Evolutionary conservation across 164 flowering plant species (phyloP), one percentile per base, ranked within the genome.

Genomic region (Euptelea pleiosperma): DNA sequence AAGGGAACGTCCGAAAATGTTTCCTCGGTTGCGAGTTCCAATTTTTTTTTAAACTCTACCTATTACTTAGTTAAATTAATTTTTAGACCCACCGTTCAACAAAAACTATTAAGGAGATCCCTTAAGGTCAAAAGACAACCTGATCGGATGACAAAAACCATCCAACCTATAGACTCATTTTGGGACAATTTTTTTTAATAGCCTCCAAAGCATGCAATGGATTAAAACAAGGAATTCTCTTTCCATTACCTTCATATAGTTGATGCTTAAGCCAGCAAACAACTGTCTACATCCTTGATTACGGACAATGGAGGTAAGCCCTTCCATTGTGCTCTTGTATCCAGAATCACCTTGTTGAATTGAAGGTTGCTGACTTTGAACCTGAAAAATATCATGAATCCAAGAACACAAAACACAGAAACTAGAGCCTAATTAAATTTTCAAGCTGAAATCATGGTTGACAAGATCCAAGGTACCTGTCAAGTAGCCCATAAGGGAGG

Each of bases 221-320:
- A 26, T 25, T 25, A 15, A 3, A 29, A 4, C 11, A 49, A 33
- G 31, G 3, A 4, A n/a, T 8, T n/a, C 16, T 66, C 25, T 10
- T 14, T n/a, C n/a, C 31, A 30, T 62, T 81, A 88, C 98, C 96
- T 89, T 92, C 34, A 87, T 78, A 62, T 85, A 92, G 54, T 93
- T 93, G 36, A 93, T 86, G 83, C 97, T 93, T 46, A 90, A 79
- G 28, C 96, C 99, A 26, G 97, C 96, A 77, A 90, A 93, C 57
- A 88, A 68, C 67, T 90, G 97, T 58, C 76, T 76, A 85, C 81
- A 83, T 42, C 99, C 99, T 73, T 93, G 97, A 67, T 73, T 77
- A 12, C 74, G 76, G 41, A 75, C 70, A 25, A 93, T 90, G 26
- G 77, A 65, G 25, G 69, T 34, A 43, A 93, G 92, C 37, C 96